phyloP scores from a whole-genome alignment of 1,284 basidiomycete species.

The Rhodotorula glutinis region DNA sequence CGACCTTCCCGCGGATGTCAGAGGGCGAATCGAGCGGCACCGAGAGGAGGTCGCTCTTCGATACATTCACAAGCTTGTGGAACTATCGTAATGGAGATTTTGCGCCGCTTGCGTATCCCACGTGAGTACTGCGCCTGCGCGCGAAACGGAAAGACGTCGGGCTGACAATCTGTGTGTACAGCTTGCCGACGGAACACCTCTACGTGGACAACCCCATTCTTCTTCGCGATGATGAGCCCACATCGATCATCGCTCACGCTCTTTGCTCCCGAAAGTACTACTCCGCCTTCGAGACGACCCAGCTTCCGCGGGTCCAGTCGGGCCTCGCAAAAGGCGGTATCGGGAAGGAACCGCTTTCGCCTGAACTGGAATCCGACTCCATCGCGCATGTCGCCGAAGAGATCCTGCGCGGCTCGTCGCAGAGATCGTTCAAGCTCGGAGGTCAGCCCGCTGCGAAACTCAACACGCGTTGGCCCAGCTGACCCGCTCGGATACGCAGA shows the following conservation, averaged over 20 bases:
- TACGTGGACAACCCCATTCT: conserved; percentile 94
- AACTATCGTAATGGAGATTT: conserved; percentile 58
- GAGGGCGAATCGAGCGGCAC: conserved; percentile 55
- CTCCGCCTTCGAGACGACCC: conserved; percentile 54
- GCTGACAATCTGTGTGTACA: conserved; percentile 17
- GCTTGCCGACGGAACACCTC: conserved; percentile 67
- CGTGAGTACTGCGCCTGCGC: conserved; percentile 46
- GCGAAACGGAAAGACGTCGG: background rate
- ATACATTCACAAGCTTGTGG: conserved; percentile 81
- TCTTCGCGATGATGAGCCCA: conserved; percentile 94
- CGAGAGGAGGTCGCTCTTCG: conserved; percentile 74
- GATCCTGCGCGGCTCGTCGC: conserved; percentile 38
- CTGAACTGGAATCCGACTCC: background rate
- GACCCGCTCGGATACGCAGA: background rate
- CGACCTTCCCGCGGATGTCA: conserved; percentile 44
- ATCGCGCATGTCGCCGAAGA: conserved; percentile 37
- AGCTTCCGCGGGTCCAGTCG: conserved; percentile 1
- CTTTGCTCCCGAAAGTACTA: conserved; percentile 81
- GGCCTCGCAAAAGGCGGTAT: background rate
- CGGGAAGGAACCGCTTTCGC: conserved; percentile 45
- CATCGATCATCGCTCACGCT: conserved; percentile 94
- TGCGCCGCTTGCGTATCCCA: conserved; percentile 57
- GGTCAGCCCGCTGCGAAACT: conserved; percentile 11
- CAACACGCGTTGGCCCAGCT: background rate
- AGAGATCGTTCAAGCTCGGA: conserved; percentile 23